Base-by-base conservation (phyloP, 2,329 filamentous ascomycete species). In the Cordyceps pruinosa region DNA sequence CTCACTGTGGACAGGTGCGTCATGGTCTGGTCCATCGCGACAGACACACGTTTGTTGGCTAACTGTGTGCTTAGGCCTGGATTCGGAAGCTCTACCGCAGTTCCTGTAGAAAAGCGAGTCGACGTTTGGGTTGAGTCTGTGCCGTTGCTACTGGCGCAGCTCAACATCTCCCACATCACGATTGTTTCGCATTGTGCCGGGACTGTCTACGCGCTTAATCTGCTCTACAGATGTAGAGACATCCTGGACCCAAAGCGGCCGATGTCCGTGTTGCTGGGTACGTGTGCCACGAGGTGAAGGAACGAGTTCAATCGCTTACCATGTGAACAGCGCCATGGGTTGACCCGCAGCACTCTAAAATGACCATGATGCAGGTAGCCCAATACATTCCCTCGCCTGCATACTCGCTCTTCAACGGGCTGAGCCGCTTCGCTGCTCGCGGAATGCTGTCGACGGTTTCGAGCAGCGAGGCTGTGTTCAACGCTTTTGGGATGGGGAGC, bases 181-280 rank as follows among this genome's bases (percentile, higher is more conserved):
- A 46, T 72, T 5, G 61, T 60, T 35, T 64, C 67, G 32, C 70
- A 72, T 52, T 69, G 66, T 55, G 65, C 64, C 41, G 70, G 70
- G 12, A 65, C 68, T 8, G 47, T 72, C 17, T 72, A 65, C 58
- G 62, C 66, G 1, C 58, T 72, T 39, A 69, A 70, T 54, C 56
- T 65, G 2, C 41, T 70, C 26, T 62, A 65, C 41, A 60, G 64
- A 45, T 64, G 59, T 17, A 65, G 68, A 9, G 51, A 61, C 23
- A 46, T 71, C 28, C 59, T 71, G 39, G 37, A 61, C 23, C 66
- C 67, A 0, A 21, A 61, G 12, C 56, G 39, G 15, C 62, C 66
- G 0, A 64, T 65, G 35, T 59, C 62, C 39, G 60, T 61, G 9
- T 25, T 68, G 28, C 35, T 64, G 34, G 61, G 63, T 65, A 46